A percentile compares a stretch with the other conserved stretches of the same genome.
Conservation (phyloP, 495 filamentous ascomycete species). For the Penicillium crystallinum region DNA sequence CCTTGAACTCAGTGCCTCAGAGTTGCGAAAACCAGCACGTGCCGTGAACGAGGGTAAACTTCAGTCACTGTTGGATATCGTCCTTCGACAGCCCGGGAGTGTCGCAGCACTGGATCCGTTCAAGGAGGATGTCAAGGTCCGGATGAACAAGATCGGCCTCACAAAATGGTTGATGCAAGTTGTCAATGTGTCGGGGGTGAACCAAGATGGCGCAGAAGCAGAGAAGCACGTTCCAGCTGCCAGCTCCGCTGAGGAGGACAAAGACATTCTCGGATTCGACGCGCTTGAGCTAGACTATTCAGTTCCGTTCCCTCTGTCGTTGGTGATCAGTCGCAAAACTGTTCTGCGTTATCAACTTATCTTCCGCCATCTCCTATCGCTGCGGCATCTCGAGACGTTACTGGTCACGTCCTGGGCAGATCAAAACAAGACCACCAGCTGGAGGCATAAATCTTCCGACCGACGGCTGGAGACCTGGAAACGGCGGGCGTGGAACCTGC, state of each 20-base stretch:
- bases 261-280: slow-evolving; percentile 81
- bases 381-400: slow-evolving; percentile 82
- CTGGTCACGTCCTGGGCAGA: slow-evolving; percentile 84
- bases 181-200: slow-evolving; percentile 89
- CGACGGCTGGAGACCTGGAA: slow-evolving; percentile 86
- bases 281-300: slow-evolving; percentile 89
- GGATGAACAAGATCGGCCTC: slow-evolving; percentile 90
- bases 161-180: slow-evolving; percentile 93
- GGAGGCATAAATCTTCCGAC: slow-evolving; percentile 74
- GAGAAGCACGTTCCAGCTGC: slow-evolving; percentile 48
- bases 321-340: slow-evolving; percentile 94
- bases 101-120: slow-evolving; percentile 92
- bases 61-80: slow-evolving; percentile 89
- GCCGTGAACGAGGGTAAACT: slow-evolving; percentile 86
- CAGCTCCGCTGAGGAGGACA: slow-evolving; percentile 63
- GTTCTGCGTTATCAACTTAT: slow-evolving; percentile 92
- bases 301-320: slow-evolving; percentile 92
- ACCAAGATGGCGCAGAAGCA: slow-evolving; percentile 68
- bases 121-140: slow-evolving; percentile 95
- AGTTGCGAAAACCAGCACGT: slow-evolving; percentile 82
- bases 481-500: slow-evolving; percentile 81
- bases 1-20: slow-evolving; percentile 80
- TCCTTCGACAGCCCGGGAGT: slow-evolving; percentile 89
- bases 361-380: slow-evolving; percentile 83
- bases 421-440: slow-evolving; percentile 76